These are phyloP conservation scores for Hypericum androsaemum DNA, from an alignment of 345 rosid species.

Conservation along the genomic window DNA sequence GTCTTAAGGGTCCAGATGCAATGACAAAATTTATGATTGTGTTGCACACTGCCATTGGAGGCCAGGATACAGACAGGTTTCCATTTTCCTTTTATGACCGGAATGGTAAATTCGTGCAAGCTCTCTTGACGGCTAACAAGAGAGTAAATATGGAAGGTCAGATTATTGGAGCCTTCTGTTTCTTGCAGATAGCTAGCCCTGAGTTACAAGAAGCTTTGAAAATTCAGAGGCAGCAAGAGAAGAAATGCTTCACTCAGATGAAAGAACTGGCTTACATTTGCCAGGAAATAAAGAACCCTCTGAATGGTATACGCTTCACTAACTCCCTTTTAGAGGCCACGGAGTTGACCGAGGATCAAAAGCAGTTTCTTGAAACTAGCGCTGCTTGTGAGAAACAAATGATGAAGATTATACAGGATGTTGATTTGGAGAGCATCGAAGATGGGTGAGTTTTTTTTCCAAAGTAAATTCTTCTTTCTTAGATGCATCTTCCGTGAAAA, in stretches of 20 bases:
- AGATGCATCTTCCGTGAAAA: background rate
- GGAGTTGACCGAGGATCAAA: conserved; percentile 65
- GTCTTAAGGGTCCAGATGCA: conserved; percentile 84
- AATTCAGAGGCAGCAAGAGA: conserved; percentile 66
- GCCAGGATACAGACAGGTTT: conserved; percentile 73
- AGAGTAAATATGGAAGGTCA: conserved; percentile 60
- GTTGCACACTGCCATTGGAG: conserved; percentile 79
- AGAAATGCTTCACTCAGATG: conserved; percentile 44
- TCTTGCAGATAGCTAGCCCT: conserved; percentile 87
- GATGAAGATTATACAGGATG: conserved; percentile 47
- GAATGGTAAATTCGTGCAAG: conserved; percentile 59
- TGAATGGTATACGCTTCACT: conserved; percentile 65
- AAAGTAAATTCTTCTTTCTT: background rate
- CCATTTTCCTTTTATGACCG: conserved; percentile 77
- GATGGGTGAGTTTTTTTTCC: conserved; percentile 50
- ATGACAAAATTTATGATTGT: conserved; percentile 84
- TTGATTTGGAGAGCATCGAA: conserved; percentile 62
- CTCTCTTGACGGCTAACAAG: conserved; percentile 80
- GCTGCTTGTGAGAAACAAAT: conserved; percentile 88
- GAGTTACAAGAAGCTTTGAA: conserved; percentile 84
- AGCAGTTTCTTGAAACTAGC: conserved; percentile 76
- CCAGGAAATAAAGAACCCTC: conserved; percentile 69
- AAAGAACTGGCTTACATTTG: conserved; percentile 81
- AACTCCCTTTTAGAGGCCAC: conserved; percentile 71
- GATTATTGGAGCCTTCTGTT: conserved; percentile 86